Percentiles rank a stretch among this genome's conserved stretches.
These are phyloP conservation scores for Cladosporium sp. DNA, from an alignment of 2,329 filamentous ascomycete species.

Conservation along the genomic window DNA sequence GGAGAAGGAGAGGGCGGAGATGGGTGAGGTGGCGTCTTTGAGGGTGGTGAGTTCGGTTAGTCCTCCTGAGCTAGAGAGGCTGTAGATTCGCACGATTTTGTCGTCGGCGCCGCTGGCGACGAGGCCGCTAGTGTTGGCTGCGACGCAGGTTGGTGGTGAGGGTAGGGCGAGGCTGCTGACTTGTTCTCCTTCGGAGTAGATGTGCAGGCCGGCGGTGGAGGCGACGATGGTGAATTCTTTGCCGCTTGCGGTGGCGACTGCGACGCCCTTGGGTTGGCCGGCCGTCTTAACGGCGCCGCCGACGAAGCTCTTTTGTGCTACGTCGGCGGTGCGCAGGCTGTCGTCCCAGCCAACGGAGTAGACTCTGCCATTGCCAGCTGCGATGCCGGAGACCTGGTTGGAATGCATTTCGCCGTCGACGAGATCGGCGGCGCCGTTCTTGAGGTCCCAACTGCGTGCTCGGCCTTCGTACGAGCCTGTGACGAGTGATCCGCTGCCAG, in stretches of 20 bases:
- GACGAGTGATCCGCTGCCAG: conserved; percentile 65
- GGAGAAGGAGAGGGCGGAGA: conserved; percentile 84
- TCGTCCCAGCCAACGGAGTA: conserved; percentile 96
- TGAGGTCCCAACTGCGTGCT: conserved; percentile 79
- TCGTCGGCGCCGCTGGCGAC: conserved; percentile 77
- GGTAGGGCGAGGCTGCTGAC: conserved; percentile 53
- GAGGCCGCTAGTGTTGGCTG: conserved; percentile 60
- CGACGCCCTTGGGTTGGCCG: conserved; percentile 77
- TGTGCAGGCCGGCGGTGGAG: conserved; percentile 58
- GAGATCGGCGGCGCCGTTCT: conserved; percentile 65
- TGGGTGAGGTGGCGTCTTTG: conserved; percentile 66
- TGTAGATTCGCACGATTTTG: conserved; percentile 75
- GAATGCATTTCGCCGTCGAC: conserved; percentile 81
- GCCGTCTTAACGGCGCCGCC: conserved; percentile 67
- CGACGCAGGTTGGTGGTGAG: conserved; percentile 65
- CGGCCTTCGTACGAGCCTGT: conserved; percentile 92
- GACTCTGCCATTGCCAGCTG: conserved; percentile 57
- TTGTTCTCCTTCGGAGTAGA: conserved; percentile 58
- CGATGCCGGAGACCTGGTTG: conserved; percentile 80
- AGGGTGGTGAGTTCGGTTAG: conserved; percentile 56
- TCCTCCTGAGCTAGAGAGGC: conserved; percentile 53
- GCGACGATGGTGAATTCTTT: conserved; percentile 53
- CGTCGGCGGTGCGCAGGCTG: conserved; percentile 75
- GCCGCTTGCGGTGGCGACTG: conserved; percentile 57
- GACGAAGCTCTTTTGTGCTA: conserved; percentile 71